phyloP scores from a whole-genome alignment of 805 yeast genomes.

The Jamesozyma lodderae region DNA sequence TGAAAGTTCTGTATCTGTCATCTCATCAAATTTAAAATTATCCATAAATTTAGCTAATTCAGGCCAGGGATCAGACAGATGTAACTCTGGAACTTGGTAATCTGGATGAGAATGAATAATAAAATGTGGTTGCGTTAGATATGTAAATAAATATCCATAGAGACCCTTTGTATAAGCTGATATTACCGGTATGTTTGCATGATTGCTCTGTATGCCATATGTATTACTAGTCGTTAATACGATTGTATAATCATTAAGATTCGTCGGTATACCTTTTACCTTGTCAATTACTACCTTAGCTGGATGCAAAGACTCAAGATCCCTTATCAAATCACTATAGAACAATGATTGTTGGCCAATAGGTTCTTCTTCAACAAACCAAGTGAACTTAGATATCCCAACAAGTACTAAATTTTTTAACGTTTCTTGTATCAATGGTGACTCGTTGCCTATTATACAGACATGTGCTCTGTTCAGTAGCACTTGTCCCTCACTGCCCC shows the following conservation, averaged over 20 bases:
- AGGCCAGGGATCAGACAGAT: conserved; percentile 66
- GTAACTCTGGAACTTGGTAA: conserved; percentile 44
- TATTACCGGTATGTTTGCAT: conserved; percentile 38
- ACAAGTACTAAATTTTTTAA: conserved; percentile 74
- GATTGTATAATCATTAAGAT: too few relatives aligned
- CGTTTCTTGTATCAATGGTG: conserved; percentile 54
- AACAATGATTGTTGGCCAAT: conserved; percentile 1
- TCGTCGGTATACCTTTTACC: too few relatives aligned
- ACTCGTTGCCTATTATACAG: conserved; percentile 51
- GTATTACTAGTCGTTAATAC: too few relatives aligned
- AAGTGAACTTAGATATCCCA: conserved; percentile 45
- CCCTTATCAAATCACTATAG: conserved; percentile 1
- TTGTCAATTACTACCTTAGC: too few relatives aligned
- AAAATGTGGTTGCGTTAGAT: conserved; percentile 46
- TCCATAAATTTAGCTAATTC: conserved; percentile 47
- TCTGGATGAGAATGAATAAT: conserved; percentile 68
- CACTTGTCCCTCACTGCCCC: conserved; percentile 74
- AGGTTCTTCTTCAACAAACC: conserved; percentile 31
- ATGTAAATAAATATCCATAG: conserved; percentile 50
- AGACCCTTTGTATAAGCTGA: conserved; percentile 49
- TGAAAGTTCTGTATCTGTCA: conserved; percentile 39
- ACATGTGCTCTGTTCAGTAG: conserved; percentile 49
- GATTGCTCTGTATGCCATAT: too few relatives aligned
- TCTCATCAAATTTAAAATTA: conserved; percentile 37
- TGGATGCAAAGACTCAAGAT: conserved; percentile 2